phyloP scores from a whole-genome alignment of 2,329 filamentous ascomycete species.

The Xylariomycetidae sp. region DNA sequence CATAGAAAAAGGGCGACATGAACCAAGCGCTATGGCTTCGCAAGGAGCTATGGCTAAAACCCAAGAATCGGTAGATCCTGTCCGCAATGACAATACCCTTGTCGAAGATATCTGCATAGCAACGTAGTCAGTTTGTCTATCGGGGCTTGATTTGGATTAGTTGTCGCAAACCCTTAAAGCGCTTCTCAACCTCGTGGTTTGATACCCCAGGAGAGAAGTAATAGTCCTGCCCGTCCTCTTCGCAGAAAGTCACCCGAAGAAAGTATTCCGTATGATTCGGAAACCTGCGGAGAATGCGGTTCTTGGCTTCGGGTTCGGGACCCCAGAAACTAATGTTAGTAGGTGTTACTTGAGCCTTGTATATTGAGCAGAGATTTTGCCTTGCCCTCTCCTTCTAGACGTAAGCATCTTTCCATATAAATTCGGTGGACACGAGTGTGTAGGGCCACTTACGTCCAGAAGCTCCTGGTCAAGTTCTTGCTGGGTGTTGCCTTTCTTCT shows the following conservation, averaged over 20 bases:
- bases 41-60: background rate
- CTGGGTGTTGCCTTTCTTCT: too few species aligned
- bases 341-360: background rate
- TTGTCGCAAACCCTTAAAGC: too few species aligned
- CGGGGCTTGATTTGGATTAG: too few species aligned
- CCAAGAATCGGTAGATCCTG: background rate
- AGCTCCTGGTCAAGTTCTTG: too few species aligned
- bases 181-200: background rate
- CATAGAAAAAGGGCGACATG: background rate
- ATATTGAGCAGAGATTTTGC: background rate
- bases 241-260: background rate
- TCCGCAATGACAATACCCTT: background rate
- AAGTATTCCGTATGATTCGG: background rate
- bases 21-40: background rate
- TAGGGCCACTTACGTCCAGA: too few species aligned
- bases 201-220: background rate
- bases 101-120: too few species aligned
- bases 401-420: too few species aligned
- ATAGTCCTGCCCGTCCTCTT: background rate
- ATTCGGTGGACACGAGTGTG: too few species aligned
- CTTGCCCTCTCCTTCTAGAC: background rate
- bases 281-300: background rate
- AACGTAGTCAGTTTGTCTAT: too few species aligned
- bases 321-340: background rate
- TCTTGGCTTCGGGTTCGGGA: background rate